These are phyloP conservation scores for Malus sylvestris DNA, from an alignment of 306 rosid species.

Conservation along the genomic window DNA sequence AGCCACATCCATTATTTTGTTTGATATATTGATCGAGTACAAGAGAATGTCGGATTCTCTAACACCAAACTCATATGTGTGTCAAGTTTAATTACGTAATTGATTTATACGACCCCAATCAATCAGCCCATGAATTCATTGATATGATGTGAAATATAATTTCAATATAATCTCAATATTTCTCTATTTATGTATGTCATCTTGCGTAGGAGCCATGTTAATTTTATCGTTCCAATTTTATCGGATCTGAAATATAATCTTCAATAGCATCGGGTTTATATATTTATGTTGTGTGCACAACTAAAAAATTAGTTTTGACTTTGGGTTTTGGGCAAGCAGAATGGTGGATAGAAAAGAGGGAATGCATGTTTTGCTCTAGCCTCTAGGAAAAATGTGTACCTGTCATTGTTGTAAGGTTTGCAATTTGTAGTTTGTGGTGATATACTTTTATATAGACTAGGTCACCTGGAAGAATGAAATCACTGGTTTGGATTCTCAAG, in stretches of 20 bases:
- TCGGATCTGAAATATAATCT: not conserved
- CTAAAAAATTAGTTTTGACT: conserved; percentile 3
- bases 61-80: not conserved
- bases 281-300: too few relatives aligned
- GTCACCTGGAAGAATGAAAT: not conserved
- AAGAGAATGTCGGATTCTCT: not conserved
- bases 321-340: not conserved
- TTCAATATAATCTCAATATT: not conserved
- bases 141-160: not conserved
- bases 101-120: not conserved
- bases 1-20: not conserved
- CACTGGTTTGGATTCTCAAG: not conserved
- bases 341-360: not conserved
- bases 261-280: not conserved
- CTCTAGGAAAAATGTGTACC: not conserved
- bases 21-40: not conserved
- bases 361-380: not conserved
- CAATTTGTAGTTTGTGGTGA: not conserved
- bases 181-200: too few relatives aligned
- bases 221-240: too few relatives aligned
- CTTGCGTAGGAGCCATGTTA: too few relatives aligned
- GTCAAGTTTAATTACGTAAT: not conserved
- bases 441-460: not conserved
- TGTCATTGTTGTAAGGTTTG: not conserved
- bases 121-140: not conserved